These are phyloP conservation scores for Fusarium mexicanum DNA, from an alignment of 2,329 filamentous ascomycete species.

Conservation along the genomic window DNA sequence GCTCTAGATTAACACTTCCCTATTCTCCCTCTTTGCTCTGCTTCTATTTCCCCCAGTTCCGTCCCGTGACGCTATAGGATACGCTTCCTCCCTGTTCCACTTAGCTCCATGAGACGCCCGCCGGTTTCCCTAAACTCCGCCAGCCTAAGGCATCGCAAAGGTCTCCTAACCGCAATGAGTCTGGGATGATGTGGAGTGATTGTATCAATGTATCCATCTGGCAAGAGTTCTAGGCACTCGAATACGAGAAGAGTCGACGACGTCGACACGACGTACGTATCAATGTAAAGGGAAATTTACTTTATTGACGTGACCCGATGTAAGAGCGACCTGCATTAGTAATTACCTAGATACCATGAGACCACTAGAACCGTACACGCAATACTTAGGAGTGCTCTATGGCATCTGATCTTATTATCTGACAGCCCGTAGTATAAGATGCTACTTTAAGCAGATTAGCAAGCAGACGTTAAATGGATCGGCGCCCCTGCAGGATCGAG, in stretches of 20 bases:
- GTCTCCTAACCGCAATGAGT: neutral
- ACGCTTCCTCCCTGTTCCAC: neutral
- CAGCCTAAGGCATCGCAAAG: neutral
- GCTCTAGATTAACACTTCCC: neutral
- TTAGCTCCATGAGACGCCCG: neutral
- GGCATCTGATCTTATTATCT: neutral
- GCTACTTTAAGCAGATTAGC: neutral
- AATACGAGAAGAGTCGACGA: neutral
- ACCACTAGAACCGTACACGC: neutral
- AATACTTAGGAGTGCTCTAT: neutral
- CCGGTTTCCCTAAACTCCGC: neutral
- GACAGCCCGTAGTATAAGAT: neutral
- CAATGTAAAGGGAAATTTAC: neutral
- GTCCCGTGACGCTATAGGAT: neutral
- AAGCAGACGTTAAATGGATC: neutral
- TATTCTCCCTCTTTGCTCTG: neutral
- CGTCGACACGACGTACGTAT: neutral
- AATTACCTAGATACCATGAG: neutral
- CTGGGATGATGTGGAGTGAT: neutral
- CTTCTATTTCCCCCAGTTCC: neutral
- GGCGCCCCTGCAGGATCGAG: neutral
- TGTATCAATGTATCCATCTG: neutral
- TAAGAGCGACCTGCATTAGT: neutral
- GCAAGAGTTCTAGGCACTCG: neutral
- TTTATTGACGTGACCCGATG: neutral